Conservation (phyloP, 352 stramenopile species). For the Salisapilia sapeloensis region DNA sequence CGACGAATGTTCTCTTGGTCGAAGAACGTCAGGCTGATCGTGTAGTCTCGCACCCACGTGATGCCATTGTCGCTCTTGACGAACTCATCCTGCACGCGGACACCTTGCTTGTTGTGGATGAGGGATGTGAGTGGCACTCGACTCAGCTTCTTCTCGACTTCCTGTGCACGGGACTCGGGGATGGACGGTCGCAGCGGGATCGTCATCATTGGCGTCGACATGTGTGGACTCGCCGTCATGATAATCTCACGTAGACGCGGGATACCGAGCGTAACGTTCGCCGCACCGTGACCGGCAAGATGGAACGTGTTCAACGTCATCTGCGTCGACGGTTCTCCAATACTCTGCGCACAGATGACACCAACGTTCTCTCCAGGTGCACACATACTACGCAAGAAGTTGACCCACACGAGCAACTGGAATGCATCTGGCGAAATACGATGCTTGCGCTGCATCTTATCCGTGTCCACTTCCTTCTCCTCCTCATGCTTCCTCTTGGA, state of each 20-base stretch:
- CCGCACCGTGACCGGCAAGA: conserved; percentile 95
- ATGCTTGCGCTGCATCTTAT: conserved; percentile 68
- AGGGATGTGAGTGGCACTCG: conserved; percentile 89
- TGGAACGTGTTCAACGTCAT: conserved; percentile 99
- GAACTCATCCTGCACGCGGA: conserved; percentile 87
- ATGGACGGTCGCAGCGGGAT: conserved; percentile 82
- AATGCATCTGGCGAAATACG: conserved; percentile 62
- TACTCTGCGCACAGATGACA: conserved; percentile 95
- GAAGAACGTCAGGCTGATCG: conserved; percentile 90
- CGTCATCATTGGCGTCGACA: conserved; percentile 98
- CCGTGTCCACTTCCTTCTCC: conserved; percentile 29
- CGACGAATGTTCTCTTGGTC: conserved; percentile 87
- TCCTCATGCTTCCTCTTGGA: conserved; percentile 35
- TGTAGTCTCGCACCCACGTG: conserved; percentile 94
- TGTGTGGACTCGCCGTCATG: conserved; percentile 96
- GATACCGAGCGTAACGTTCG: conserved; percentile 99
- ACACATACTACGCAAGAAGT: conserved; percentile 93
- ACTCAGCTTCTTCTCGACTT: conserved; percentile 82
- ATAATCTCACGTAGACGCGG: conserved; percentile 99
- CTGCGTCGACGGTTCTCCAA: conserved; percentile 99
- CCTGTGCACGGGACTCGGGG: conserved; percentile 25
- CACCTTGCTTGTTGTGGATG: conserved; percentile 82
- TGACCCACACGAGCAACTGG: conserved; percentile 93
- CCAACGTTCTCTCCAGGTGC: conserved; percentile 97
- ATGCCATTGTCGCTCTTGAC: conserved; percentile 77